Base-by-base conservation (phyloP, 306 rosid genomes). In the Glycine tomentella region DNA sequence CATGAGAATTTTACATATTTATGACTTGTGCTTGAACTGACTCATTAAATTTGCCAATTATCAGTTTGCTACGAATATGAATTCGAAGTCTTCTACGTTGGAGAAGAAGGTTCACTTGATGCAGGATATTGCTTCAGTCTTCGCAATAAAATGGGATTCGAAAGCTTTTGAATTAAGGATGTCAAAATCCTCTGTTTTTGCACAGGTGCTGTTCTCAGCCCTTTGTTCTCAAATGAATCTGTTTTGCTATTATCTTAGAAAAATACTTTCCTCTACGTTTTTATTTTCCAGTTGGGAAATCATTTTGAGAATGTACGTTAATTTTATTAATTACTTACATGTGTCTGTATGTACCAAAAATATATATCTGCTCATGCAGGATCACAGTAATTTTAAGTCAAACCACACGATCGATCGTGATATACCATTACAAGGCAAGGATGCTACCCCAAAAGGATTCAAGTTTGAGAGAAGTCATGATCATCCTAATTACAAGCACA, bases 71-170 rank as follows among this genome's bases (percentile, higher is more conserved):
- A 89, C 87, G 76, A 89, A 90, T 87, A 69, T 84, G 81, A 88
- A 91, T 81, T 86, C 89, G 9, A 95, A 81, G 87, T 81, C 91
- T 80, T 77, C 88, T 72, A 87, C 96, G 33, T 72, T 91, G 90
- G 98, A 93, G 85, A 90, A 84, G 75, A 95, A 88, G 86, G 88
- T 95, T 79, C 80, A 71, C 72, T 78, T 95, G 77, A 85, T 95
- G 97, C 87, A 88, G 80, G 93, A 90, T 14, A 92, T 95, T 79
- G 93, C 97, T 45, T 63, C 58, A 51, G 97, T 93, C 70, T 93
- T 90, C 87, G 86, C 93, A 85, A 90, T 95, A 86, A 81, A 73
- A 81, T 95, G 99, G 97, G 98, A 95, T 74, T 84, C 93, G 82
- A 86, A 72, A 83, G 90, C 91, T 78, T 93, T 95, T 78, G 97